Conservation (phyloP, 139 green algal species). For the Spirogloea muscicola region DNA sequence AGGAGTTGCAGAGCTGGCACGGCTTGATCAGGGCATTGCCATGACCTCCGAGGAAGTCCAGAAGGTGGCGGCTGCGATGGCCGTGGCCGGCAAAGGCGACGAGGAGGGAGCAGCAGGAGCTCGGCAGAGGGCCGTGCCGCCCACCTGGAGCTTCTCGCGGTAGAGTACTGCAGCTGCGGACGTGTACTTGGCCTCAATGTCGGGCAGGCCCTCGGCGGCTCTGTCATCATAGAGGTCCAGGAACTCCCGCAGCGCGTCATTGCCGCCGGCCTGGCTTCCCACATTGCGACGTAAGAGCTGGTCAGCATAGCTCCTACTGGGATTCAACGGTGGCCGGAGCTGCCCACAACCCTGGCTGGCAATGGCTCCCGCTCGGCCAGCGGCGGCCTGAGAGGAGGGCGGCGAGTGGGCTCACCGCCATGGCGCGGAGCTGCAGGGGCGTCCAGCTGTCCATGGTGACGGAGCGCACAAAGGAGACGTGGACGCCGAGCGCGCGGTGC, state of each 20-base stretch:
- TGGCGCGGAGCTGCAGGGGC: constrained; percentile 82
- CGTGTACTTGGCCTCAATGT: constrained; percentile 96
- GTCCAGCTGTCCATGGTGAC: constrained; percentile 96
- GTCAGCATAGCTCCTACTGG: no score
- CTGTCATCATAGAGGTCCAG: constrained; percentile 83
- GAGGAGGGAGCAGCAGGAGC: not conserved
- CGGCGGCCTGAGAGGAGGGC: no score
- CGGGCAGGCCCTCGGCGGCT: constrained; percentile 73
- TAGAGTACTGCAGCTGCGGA: constrained; percentile 74
- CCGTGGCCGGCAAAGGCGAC: not conserved
- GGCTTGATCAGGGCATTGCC: no score
- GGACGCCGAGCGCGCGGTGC: constrained; percentile 90
- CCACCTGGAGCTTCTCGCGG: constrained; percentile 80
- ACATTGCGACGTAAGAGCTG: no score
- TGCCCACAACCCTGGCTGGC: no score
- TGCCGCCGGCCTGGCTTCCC: constrained; percentile 88
- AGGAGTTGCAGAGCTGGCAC: no score
- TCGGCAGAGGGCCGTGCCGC: not conserved
- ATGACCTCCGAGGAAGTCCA: no score
- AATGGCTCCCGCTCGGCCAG: no score
- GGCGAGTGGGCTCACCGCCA: constrained; percentile 84
- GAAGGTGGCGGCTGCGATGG: no score
- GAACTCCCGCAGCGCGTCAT: constrained; percentile 82
- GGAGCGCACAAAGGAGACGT: constrained; percentile 94
- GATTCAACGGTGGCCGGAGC: no score